Conservation (phyloP, 305 asterid species). For the Solanum aculeatissimum region DNA sequence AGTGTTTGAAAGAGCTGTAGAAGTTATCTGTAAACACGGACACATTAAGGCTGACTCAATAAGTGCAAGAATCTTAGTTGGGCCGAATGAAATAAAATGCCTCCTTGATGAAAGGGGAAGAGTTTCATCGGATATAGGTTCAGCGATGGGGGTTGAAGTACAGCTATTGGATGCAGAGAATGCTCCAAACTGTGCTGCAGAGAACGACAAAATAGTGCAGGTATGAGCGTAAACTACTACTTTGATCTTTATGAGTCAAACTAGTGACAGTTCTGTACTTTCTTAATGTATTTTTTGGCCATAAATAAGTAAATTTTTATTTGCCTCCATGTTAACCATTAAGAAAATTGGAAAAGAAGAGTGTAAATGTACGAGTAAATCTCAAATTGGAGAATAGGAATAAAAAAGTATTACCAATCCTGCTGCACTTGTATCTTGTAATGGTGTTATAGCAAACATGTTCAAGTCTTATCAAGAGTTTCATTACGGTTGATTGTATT, state of each 20-base stretch:
- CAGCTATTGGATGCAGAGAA: conserved; percentile 19
- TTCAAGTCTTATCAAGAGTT: neutral
- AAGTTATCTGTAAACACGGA: conserved; percentile 24
- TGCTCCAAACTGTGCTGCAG: conserved; percentile 19
- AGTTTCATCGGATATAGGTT: conserved; percentile 33
- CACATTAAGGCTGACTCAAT: conserved; percentile 10
- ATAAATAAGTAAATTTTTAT: neutral
- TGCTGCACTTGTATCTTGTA: neutral
- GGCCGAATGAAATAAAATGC: conserved; percentile 26
- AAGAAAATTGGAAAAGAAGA: neutral
- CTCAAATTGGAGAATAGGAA: neutral
- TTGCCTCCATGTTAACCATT: neutral
- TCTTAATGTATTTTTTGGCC: neutral
- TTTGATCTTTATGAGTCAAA: conserved; percentile 2
- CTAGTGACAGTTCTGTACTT: neutral
- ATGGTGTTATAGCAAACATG: neutral
- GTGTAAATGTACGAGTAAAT: neutral
- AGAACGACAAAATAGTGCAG: conserved; percentile 36
- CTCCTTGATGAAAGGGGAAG: conserved; percentile 26
- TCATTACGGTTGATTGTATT: neutral
- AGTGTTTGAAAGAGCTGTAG: conserved; percentile 38
- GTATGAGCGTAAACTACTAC: conserved; percentile 19
- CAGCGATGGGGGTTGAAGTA: conserved; percentile 29
- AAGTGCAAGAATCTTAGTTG: conserved; percentile 39
- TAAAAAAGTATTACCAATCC: neutral